phyloP scores from a whole-genome alignment of 2,329 filamentous ascomycete species.

The Xylariales sp. region DNA sequence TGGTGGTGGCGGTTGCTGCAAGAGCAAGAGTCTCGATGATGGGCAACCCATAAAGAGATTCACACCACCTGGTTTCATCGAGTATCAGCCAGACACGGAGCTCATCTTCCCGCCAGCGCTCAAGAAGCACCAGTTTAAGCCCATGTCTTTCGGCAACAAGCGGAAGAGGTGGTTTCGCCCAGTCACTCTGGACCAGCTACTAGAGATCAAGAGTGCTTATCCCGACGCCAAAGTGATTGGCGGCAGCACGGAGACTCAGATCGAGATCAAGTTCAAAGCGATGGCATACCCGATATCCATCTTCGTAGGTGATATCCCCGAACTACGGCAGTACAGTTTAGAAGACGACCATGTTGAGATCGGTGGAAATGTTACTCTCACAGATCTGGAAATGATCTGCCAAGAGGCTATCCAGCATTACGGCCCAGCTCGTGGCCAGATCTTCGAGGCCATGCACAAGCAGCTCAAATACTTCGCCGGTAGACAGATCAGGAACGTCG shows the following conservation, averaged over 20 bases:
- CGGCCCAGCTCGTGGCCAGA: constrained; percentile 65
- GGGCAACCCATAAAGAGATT: constrained; percentile 62
- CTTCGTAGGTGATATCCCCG: constrained; percentile 88
- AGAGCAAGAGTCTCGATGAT: constrained; percentile 48
- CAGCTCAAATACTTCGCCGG: constrained; percentile 94
- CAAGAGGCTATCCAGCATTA: constrained; percentile 76
- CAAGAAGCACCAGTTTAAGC: constrained; percentile 75
- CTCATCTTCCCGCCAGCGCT: constrained; percentile 89
- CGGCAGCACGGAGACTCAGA: constrained; percentile 94
- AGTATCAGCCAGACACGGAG: constrained; percentile 90
- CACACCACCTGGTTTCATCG: constrained; percentile 85
- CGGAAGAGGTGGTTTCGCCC: constrained; percentile 91
- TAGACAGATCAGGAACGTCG: constrained; percentile 94
- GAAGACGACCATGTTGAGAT: constrained; percentile 81
- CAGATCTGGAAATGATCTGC: constrained; percentile 84
- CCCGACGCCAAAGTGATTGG: constrained; percentile 92
- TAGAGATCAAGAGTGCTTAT: constrained; percentile 84
- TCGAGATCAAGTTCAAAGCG: constrained; percentile 97
- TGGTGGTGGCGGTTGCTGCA: constrained; percentile 63
- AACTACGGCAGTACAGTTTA: constrained; percentile 78
- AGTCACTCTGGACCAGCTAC: constrained; percentile 76
- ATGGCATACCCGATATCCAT: constrained; percentile 87
- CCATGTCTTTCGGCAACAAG: constrained; percentile 90
- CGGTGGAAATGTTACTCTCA: constrained; percentile 87
- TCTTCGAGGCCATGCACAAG: constrained; percentile 88